Conservation (phyloP, 371 early-diverging fungal species). For the Umbelopsis sp. region DNA sequence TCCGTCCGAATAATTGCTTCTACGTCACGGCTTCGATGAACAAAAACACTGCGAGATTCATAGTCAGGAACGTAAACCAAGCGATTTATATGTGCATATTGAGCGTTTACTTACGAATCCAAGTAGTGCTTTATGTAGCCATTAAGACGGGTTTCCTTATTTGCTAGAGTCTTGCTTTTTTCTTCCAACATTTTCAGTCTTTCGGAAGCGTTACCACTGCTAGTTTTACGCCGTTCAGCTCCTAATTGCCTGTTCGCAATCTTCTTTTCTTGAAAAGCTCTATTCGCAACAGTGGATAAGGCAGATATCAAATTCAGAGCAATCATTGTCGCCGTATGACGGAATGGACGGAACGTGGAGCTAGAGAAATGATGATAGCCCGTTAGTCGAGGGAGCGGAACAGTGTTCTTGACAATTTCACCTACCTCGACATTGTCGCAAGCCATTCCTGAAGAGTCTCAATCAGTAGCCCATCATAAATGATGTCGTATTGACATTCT, state of each 20-base stretch:
- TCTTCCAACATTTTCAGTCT: slow-evolving; percentile 22
- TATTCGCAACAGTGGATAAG: slow-evolving; percentile 67
- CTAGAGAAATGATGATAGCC: slow-evolving; percentile 33
- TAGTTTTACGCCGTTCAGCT: slow-evolving; percentile 32
- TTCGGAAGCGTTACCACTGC: slow-evolving; percentile 24
- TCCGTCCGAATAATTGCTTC: slow-evolving; percentile 85
- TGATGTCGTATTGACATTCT: slow-evolving; percentile 60
- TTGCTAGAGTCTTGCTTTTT: slow-evolving; percentile 35
- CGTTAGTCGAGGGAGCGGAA: no score
- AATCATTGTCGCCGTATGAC: slow-evolving; percentile 83
- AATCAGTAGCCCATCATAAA: slow-evolving; percentile 63
- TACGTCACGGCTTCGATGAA: slow-evolving; percentile 88
- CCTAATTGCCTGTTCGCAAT: slow-evolving; percentile 68
- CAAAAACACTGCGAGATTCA: slow-evolving; percentile 66
- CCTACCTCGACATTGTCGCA: slow-evolving; percentile 56
- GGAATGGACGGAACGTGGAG: slow-evolving; percentile 84
- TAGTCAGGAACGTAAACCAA: no score
- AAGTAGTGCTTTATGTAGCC: slow-evolving; percentile 65
- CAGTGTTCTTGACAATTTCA: background rate
- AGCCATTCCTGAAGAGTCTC: slow-evolving; percentile 61
- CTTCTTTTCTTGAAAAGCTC: slow-evolving; percentile 55
- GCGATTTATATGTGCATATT: background rate
- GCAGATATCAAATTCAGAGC: slow-evolving; percentile 62
- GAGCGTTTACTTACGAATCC: slow-evolving; percentile 47
- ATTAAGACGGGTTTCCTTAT: slow-evolving; percentile 43